Base-by-base conservation (phyloP, 495 filamentous ascomycete species). In the Trichoderma virens region DNA sequence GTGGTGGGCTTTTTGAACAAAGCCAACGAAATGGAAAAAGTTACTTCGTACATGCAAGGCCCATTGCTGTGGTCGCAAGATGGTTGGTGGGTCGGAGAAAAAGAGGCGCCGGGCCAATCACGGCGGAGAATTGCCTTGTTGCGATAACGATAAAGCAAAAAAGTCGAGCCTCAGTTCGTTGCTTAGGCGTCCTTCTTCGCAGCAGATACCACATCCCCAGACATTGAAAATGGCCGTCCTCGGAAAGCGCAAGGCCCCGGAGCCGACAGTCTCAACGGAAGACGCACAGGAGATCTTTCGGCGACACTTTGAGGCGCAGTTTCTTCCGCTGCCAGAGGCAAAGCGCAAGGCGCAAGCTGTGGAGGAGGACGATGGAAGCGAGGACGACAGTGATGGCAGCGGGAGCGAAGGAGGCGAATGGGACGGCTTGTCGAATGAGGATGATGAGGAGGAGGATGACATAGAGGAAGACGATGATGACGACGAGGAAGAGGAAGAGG, bases 251-350 rank as follows among this genome's bases (percentile, higher is more conserved):
- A 81, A 81, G 61, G 62, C 69, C 16, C 61, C 65, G 20, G 65
- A 70, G 32, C 32, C 67, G 14, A 66, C 64, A 5, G 35, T 74
- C 32, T 65, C 70, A 2, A 61, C 67, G 11, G 74, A 74, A 54
- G 71, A 76, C n/a, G 76, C 74, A 0, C 74, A 76, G 62, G 77
- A 72, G 63, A 77, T 89, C 38, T 86, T 98, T 67, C 85, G 85
- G 64, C 87, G 85, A 66, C 87, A 90, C 71, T 98, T 98, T 73
- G 94, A 97, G 75, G 84, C 88, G 9, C 86, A 88, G 69, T 98
- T 96, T 75, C 83, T 86, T 67, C 90, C 93, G 13, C 70, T 97
- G 25, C 79, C 80, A 66, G 68, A 65, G 67, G 65, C 71, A 59
- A 59, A 65, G 16, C 62, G 59, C 25, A 66, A 66, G 67, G 35